These are phyloP conservation scores for Raddia guianensis DNA, from an alignment of 176 grass and related monocot genomes.

Conservation along the genomic window DNA sequence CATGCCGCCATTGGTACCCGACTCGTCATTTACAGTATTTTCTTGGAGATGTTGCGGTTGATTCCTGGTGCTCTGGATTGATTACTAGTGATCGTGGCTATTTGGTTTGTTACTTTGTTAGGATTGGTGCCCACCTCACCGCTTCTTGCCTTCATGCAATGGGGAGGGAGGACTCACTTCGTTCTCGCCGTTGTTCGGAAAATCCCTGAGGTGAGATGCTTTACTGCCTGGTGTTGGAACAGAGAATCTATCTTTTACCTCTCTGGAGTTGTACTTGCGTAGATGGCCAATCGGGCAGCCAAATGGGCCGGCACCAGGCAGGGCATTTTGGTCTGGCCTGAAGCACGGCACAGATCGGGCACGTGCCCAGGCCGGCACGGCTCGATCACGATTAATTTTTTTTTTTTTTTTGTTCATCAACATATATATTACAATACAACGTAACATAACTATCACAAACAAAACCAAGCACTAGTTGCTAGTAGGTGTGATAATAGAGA, in stretches of 20 bases:
- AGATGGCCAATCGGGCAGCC: too few species aligned
- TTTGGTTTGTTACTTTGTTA: slow-evolving; percentile 42
- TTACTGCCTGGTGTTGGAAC: neutral
- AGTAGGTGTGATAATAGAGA: too few species aligned
- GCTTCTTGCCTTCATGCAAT: slow-evolving; percentile 75
- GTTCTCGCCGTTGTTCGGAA: slow-evolving; percentile 74
- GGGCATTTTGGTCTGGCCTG: too few species aligned
- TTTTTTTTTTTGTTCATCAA: too few species aligned
- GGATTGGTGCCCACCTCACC: slow-evolving; percentile 73
- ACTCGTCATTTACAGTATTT: neutral
- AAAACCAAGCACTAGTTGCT: too few species aligned
- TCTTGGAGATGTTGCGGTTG: neutral
- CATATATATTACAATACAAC: too few species aligned
- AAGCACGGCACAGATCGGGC: too few species aligned
- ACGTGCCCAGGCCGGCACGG: too few species aligned
- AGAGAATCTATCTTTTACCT: slow-evolving; percentile 10
- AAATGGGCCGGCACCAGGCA: too few species aligned
- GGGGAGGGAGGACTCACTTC: slow-evolving; percentile 92
- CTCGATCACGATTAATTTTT: too few species aligned
- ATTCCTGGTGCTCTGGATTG: slow-evolving; percentile 21
- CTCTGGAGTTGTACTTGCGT: neutral
- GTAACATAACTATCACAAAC: too few species aligned
- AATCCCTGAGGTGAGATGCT: slow-evolving; percentile 62
- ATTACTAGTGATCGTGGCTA: neutral
- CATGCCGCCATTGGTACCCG: slow-evolving; percentile 66